These are phyloP conservation scores for Elaeis guineensis DNA, from an alignment of 176 grass and related monocot species.

Conservation along the genomic window DNA sequence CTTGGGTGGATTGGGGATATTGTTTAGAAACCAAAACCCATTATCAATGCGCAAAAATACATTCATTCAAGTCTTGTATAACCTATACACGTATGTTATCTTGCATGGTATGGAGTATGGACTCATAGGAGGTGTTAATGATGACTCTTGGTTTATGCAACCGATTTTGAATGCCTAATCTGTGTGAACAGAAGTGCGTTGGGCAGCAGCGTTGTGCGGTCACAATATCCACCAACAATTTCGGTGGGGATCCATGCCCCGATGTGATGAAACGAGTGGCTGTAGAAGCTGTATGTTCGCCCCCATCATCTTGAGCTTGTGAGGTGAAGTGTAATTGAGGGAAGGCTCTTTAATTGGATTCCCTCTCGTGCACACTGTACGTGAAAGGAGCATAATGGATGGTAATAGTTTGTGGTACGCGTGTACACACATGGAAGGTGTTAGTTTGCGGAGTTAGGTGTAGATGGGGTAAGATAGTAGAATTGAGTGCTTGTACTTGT, in stretches of 20 bases:
- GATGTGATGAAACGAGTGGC: conserved; percentile 71
- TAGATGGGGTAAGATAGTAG: not conserved
- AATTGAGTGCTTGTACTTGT: not conserved
- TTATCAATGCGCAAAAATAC: no score
- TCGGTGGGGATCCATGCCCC: conserved; percentile 57
- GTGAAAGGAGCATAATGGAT: not conserved
- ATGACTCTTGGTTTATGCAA: conserved; percentile 5
- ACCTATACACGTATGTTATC: no score
- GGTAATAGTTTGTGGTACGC: conserved; percentile 67
- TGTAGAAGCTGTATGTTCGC: conserved; percentile 60
- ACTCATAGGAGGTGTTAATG: no score
- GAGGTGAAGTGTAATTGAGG: conserved; percentile 6
- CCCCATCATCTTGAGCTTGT: conserved; percentile 12
- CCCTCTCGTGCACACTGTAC: not conserved
- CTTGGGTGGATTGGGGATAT: no score
- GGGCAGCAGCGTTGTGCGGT: conserved; percentile 57
- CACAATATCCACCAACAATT: conserved; percentile 56
- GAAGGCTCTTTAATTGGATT: not conserved
- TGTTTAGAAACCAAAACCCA: no score
- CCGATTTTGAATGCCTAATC: not conserved
- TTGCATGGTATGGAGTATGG: no score
- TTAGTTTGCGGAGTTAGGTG: not conserved
- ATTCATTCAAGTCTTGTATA: no score
- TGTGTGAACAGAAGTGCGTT: conserved; percentile 64
- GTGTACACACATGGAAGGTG: not conserved